These are phyloP conservation scores for Boletellus ananas DNA, from an alignment of 768 basidiomycete genomes.

Conservation along the genomic window DNA sequence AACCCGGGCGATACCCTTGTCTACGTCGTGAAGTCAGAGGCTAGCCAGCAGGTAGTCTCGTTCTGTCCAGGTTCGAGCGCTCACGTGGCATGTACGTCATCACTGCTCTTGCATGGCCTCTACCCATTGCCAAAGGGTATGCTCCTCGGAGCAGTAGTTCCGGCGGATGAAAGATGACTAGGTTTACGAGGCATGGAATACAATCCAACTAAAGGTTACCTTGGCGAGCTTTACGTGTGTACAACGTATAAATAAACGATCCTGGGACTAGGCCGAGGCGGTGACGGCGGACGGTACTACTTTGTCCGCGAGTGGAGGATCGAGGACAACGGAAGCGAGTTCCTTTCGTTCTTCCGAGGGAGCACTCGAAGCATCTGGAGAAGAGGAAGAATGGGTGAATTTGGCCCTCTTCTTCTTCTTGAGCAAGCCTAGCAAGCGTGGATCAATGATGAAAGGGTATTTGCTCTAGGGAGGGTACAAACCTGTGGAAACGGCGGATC, in stretches of 20 bases:
- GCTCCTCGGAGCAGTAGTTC: too few species aligned
- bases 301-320: not conserved
- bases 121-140: too few species aligned
- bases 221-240: not conserved
- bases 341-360: constrained; percentile 5
- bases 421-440: constrained; percentile 50
- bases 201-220: not conserved
- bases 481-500: constrained; percentile 87
- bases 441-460: constrained; percentile 7
- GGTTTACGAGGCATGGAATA: not conserved
- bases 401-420: constrained; percentile 78
- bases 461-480: constrained; percentile 17
- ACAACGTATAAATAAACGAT: not conserved
- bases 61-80: too few species aligned
- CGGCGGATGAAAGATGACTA: not conserved
- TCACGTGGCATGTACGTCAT: too few species aligned
- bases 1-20: not conserved
- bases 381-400: constrained; percentile 23
- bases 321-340: not conserved
- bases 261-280: constrained; percentile 10
- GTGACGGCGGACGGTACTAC: constrained; percentile 6
- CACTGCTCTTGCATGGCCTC: too few species aligned
- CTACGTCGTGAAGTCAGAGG: not conserved
- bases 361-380: constrained; percentile 22
- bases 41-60: not conserved